Percentiles rank a stretch among this genome's conserved stretches.
These are phyloP conservation scores for Cicer yamashitae DNA, from an alignment of 306 rosid genomes.

Conservation along the genomic window DNA sequence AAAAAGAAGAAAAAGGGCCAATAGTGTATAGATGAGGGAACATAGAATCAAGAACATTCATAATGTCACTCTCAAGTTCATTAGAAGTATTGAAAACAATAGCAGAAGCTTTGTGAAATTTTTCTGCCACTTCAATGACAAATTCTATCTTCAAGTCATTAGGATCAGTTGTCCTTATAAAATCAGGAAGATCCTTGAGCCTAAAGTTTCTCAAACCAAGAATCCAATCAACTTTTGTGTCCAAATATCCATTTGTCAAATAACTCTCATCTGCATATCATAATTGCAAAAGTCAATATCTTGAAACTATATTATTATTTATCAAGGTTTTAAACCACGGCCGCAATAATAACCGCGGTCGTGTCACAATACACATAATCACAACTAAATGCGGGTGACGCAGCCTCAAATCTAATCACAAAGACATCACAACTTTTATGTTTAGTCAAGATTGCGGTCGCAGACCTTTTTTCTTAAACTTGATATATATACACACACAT, in stretches of 20 bases:
- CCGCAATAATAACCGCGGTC: too few species aligned
- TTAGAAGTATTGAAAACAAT: conserved; percentile 34
- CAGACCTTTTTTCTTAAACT: background rate
- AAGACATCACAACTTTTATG: background rate
- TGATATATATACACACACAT: background rate
- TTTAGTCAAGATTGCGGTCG: background rate
- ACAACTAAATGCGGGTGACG: too few species aligned
- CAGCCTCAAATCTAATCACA: background rate
- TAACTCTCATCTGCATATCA: conserved; percentile 43
- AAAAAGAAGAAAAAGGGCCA: conserved; percentile 23
- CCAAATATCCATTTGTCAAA: conserved; percentile 36
- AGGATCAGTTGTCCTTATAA: conserved; percentile 35
- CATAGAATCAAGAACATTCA: conserved; percentile 22
- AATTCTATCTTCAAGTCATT: conserved; percentile 9
- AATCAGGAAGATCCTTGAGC: conserved; percentile 16
- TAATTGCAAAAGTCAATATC: background rate
- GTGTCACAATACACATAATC: too few species aligned
- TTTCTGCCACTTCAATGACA: background rate
- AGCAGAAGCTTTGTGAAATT: conserved; percentile 15
- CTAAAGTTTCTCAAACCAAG: conserved; percentile 29
- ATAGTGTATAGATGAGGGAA: conserved; percentile 1
- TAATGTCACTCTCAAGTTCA: conserved; percentile 23
- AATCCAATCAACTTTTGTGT: conserved; percentile 41
- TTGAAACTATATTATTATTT: background rate
- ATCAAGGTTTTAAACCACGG: too few species aligned